phyloP scores from a whole-genome alignment of 495 filamentous ascomycete genomes.

The Penicillium coprophilum region DNA sequence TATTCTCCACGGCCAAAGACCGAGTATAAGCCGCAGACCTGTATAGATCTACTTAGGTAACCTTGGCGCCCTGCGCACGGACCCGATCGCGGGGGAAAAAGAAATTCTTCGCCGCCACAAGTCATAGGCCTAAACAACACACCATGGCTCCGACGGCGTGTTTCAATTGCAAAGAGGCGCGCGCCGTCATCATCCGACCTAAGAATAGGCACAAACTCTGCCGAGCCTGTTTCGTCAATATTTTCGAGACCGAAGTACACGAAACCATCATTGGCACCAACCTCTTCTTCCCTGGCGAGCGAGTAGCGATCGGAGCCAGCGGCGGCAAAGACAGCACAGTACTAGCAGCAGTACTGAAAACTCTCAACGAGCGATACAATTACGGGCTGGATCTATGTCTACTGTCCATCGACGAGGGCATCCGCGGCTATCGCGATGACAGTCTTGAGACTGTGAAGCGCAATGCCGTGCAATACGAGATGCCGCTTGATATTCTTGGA shows the following conservation, averaged over 20 bases:
- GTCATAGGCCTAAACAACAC: constrained; percentile 6
- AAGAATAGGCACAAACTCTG: constrained; percentile 94
- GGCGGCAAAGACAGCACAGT: constrained; percentile 98
- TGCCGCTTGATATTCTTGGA: constrained; percentile 86
- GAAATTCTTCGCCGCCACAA: constrained; percentile 28
- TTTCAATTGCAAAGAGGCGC: constrained; percentile 67
- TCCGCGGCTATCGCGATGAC: constrained; percentile 94
- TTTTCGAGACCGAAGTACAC: constrained; percentile 93
- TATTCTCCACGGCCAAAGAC: not conserved
- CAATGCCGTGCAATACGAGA: constrained; percentile 84
- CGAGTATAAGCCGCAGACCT: not conserved
- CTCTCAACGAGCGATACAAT: constrained; percentile 82
- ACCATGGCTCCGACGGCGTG: constrained; percentile 65
- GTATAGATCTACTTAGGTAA: not conserved
- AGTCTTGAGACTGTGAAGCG: constrained; percentile 93
- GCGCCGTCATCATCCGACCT: constrained; percentile 87
- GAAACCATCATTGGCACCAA: constrained; percentile 77
- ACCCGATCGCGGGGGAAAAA: constrained; percentile 16
- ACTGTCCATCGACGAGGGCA: constrained; percentile 93
- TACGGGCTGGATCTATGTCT: constrained; percentile 86
- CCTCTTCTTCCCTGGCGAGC: constrained; percentile 82
- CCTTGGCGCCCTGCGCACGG: not conserved
- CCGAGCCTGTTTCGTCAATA: constrained; percentile 76
- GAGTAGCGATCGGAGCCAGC: constrained; percentile 90
- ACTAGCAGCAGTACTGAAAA: constrained; percentile 90